Evolutionary conservation across 495 filamentous ascomycete species (phyloP), one percentile per base, ranked within the genome.

Genomic region (Chlorociboria aeruginascens): DNA sequence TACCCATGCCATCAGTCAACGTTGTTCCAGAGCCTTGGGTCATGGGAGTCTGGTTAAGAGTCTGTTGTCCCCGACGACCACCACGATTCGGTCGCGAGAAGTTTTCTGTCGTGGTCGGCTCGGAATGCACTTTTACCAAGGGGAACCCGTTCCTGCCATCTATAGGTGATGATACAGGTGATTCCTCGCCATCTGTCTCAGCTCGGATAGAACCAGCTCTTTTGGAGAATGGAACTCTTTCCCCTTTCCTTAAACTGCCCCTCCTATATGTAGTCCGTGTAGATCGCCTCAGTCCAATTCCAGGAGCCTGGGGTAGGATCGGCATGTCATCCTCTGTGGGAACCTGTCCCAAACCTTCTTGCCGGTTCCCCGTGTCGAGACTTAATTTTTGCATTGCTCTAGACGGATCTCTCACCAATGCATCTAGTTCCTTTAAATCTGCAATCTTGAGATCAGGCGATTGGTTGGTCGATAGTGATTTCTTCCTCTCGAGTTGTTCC

Each of bases 261-360:
- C 73, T 84, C 57, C 87, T 72, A 58, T 98, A 98, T 29, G 86
- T 88, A 12, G 92, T 99, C 33, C 87, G 77, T 12, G 88, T 99
- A 33, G 93, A 94, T 46, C 92, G 76, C 52, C 88, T 77, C 43
- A 99, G 72, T 13, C 86, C 83, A 4, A 86, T 84, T 8, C 79
- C 83, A 16, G 57, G 57, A 17, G 83, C 82, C 64, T 55, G 72
- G 1, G 86, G 82, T 46, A 97, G 66, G 51, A 97, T 95, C 6
- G 90, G 90, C 66, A 83, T 81, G 65, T 97, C 93, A 33, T 88
- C 84, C n/a, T 57, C 66, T n/a, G 65, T 60, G 8, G 69, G 58
- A 29, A 73, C 67, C 34, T 80, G 72, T 3, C 57, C 51, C 14
- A 58, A 64, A 10, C 53, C 53, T 14, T 62, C 55, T 16, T 61